Evolutionary conservation across 2,329 filamentous ascomycete genomes (phyloP), one percentile per base, ranked within the genome.

Genomic region (Salinomyces thailandicus): DNA sequence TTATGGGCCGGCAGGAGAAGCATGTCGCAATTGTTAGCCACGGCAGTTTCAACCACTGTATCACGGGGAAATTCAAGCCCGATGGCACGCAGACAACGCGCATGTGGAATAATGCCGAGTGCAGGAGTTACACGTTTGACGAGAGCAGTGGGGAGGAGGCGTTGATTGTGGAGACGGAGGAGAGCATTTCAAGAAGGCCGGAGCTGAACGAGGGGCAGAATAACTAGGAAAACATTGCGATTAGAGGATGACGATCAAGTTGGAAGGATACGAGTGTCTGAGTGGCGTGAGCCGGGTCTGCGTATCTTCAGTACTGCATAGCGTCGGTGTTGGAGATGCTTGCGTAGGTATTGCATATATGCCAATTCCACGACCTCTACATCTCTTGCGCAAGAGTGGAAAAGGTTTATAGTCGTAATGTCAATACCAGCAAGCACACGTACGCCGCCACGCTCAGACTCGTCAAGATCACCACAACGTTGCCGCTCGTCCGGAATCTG

Each of bases 401-500:
- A 2, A n/a, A 26, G 9, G 22, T n/a, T 26, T n/a, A 26, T n/a
- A 77, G 57, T 43, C 63, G 66, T 49, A 78, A 47, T 3, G 73
- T 79, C 50, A 80, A 61, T 18, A 70, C 71, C 43, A 80, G 62
- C 48, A 80, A 60, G 40, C 66, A 73, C 17, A 69, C 61, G 52
- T 79, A 80, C 17, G 76, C 76, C 9, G 71, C 73, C 12, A 79
- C 58, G 50, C 73, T 79, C 53, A 80, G 54, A 16, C 68, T 71
- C 11, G 76, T 79, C 55, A 80, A 55, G 18, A 76, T 67, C 30
- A 77, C 63, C 3, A 80, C 76, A 5, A 77, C 74, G 55, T 80
- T 79, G 19, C 76, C 76, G 58, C 73, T 78, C 12, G 76, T 80
- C 38, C 75, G 63, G 53, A 80, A 80, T 47, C 68, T 75, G 26